phyloP scores from a whole-genome alignment of 78 protist genomes.

The Speleostelium caveatum region DNA sequence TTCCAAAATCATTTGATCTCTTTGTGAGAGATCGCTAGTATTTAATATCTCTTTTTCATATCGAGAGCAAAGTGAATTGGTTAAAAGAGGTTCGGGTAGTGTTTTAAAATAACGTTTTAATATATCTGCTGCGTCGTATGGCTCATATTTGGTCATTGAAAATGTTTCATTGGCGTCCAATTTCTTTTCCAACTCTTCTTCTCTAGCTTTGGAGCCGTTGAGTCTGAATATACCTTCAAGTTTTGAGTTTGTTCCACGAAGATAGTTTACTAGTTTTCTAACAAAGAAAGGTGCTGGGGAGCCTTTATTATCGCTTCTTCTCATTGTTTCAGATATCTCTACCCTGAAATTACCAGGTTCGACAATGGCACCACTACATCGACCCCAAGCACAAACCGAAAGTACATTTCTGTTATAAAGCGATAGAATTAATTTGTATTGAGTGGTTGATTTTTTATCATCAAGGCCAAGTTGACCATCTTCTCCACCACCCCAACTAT shows the following conservation, averaged over 20 bases:
- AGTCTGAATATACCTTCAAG: slow-evolving; percentile 54
- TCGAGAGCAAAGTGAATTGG: not conserved
- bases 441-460: not conserved
- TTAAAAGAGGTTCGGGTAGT: slow-evolving; percentile 53
- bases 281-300: slow-evolving; percentile 41
- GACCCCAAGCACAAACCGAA: slow-evolving; percentile 52
- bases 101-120: slow-evolving; percentile 60
- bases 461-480: slow-evolving; percentile 47
- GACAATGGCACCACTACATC: slow-evolving; percentile 45
- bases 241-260: slow-evolving; percentile 37
- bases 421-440: not conserved
- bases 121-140: slow-evolving; percentile 59
- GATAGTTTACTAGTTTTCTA: slow-evolving; percentile 24
- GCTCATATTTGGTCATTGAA: slow-evolving; percentile 31
- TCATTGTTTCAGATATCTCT: slow-evolving; percentile 49
- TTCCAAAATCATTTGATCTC: slow-evolving; percentile 7
- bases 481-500: slow-evolving; percentile 29
- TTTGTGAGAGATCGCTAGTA: not conserved
- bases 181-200: slow-evolving; percentile 49
- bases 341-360: slow-evolving; percentile 64
- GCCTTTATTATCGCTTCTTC: slow-evolving; percentile 40
- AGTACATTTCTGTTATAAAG: slow-evolving; percentile 27
- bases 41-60: slow-evolving; percentile 38
- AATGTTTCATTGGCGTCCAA: slow-evolving; percentile 24
- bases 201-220: slow-evolving; percentile 55